Evolutionary conservation across 805 yeast genomes (phyloP).

Genomic region (Candida vartiovaarae): DNA sequence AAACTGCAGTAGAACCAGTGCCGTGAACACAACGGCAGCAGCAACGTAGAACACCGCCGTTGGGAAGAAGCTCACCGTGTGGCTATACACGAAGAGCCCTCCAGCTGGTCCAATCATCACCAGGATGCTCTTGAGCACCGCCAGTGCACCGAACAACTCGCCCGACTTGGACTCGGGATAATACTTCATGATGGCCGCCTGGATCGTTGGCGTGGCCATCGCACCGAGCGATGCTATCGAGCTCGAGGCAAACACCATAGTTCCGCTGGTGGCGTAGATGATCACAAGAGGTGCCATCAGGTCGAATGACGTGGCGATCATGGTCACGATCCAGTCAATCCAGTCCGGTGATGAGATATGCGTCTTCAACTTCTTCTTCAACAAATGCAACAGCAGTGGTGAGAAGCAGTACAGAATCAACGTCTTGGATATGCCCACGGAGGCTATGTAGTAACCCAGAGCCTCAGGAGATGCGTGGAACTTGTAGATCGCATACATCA

Average conservation of each 20-base stretch:
- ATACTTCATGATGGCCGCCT: constrained; percentile 54
- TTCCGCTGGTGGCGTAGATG: constrained; percentile 25
- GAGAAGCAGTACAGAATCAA: constrained; percentile 41
- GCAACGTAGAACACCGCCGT: constrained; percentile 27
- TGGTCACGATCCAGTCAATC: constrained; percentile 37
- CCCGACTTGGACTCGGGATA: constrained; percentile 55
- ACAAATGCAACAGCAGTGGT: constrained; percentile 38
- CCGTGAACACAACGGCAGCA: constrained; percentile 1
- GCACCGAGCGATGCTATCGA: constrained; percentile 41
- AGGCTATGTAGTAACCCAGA: constrained; percentile 50
- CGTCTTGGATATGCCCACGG: constrained; percentile 44
- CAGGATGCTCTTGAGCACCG: constrained; percentile 47
- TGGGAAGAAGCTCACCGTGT: constrained; percentile 34
- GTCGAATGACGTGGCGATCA: constrained; percentile 30
- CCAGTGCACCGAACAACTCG: constrained; percentile 65
- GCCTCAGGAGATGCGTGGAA: constrained; percentile 49
- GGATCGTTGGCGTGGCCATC: constrained; percentile 49
- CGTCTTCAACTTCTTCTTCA: constrained; percentile 29
- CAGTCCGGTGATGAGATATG: constrained; percentile 42
- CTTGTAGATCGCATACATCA: constrained; percentile 45
- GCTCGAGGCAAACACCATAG: constrained; percentile 28
- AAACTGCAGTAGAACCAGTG: not conserved
- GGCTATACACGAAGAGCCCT: constrained; percentile 40
- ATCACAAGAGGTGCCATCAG: constrained; percentile 30
- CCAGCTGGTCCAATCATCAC: constrained; percentile 43